These are phyloP conservation scores for Rhodosporidiobolus sp. DNA, from an alignment of 768 basidiomycete species.

Conservation along the genomic window DNA sequence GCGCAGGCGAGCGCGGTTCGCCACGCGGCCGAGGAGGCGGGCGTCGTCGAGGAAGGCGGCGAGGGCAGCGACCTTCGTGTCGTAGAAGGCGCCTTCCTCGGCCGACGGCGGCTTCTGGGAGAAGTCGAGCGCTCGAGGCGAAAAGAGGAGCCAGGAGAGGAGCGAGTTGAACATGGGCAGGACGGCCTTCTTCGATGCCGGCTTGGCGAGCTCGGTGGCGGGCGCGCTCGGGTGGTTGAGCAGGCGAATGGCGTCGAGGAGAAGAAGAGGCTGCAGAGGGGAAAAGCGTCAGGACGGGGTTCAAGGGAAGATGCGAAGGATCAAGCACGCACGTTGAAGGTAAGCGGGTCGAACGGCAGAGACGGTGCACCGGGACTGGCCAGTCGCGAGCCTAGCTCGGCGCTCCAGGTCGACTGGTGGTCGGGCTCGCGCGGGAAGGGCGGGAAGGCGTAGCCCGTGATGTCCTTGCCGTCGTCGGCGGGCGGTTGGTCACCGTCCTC, in stretches of 20 bases:
- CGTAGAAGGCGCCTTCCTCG: constrained; percentile 36
- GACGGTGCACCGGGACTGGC: neutral
- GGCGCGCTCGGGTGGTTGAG: constrained; percentile 27
- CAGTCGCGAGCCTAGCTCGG: constrained; percentile 1
- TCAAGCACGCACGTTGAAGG: constrained; percentile 32
- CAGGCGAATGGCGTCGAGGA: constrained; percentile 42
- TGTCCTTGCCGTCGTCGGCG: constrained; percentile 2
- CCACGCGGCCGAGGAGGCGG: constrained; percentile 39
- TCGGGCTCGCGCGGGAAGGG: constrained; percentile 15
- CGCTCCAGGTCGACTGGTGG: constrained; percentile 17
- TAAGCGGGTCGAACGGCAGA: constrained; percentile 32
- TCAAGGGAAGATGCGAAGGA: neutral
- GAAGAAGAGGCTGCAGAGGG: constrained; percentile 32
- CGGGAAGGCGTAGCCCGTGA: constrained; percentile 36
- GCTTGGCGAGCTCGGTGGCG: neutral
- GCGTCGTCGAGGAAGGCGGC: constrained; percentile 43
- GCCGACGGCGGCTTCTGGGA: constrained; percentile 20
- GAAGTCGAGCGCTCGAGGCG: constrained; percentile 19
- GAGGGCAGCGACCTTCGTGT: constrained; percentile 40
- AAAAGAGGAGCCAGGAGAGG: constrained; percentile 40
- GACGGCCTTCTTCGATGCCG: constrained; percentile 12
- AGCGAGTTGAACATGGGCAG: constrained; percentile 32
- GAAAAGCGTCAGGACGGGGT: neutral
- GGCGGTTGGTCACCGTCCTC: constrained; percentile 5
- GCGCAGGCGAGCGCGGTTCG: constrained; percentile 35